A percentile compares a stretch with the other conserved stretches of the same genome.
Evolutionary conservation across 257 asterid species (phyloP).

Genomic region (Galeopsis tetrahit): DNA sequence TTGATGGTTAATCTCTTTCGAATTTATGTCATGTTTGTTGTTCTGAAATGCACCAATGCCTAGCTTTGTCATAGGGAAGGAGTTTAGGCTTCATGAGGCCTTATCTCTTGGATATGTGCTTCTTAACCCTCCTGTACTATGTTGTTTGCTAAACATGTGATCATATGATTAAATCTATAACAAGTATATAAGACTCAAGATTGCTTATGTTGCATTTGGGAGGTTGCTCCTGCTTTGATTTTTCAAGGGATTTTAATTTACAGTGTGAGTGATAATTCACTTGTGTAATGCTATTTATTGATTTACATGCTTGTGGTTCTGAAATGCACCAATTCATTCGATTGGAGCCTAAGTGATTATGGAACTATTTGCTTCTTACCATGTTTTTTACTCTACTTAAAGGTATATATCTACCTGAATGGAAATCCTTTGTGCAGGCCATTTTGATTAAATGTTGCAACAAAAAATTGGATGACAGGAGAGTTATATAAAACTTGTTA

Average conservation of each 20-base stretch:
- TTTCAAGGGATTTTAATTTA: background rate
- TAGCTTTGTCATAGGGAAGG: background rate
- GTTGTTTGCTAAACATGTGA: background rate
- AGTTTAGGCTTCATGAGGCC: conserved; percentile 6
- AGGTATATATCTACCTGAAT: too few relatives aligned
- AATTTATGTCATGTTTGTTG: background rate
- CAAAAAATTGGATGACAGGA: too few relatives aligned
- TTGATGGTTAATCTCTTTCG: too few relatives aligned
- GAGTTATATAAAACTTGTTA: background rate
- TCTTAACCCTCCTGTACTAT: background rate
- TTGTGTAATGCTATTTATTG: conserved; percentile 10
- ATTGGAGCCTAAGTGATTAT: too few relatives aligned
- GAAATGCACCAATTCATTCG: conserved; percentile 13
- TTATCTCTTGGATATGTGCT: background rate
- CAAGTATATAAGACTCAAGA: background rate
- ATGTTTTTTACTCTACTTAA: too few relatives aligned
- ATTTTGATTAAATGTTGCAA: background rate
- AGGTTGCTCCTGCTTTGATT: background rate
- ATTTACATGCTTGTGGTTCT: conserved; percentile 16
- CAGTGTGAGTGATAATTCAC: background rate
- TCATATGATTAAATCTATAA: background rate
- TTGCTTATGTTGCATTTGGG: background rate
- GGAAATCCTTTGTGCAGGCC: conserved; percentile 11
- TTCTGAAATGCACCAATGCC: conserved; percentile 19
- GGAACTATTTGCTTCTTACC: background rate